Percentiles rank a stretch among this genome's conserved stretches.
Evolutionary conservation across 2,329 filamentous ascomycete genomes (phyloP).

Genomic region (Fusarium pininemorale): DNA sequence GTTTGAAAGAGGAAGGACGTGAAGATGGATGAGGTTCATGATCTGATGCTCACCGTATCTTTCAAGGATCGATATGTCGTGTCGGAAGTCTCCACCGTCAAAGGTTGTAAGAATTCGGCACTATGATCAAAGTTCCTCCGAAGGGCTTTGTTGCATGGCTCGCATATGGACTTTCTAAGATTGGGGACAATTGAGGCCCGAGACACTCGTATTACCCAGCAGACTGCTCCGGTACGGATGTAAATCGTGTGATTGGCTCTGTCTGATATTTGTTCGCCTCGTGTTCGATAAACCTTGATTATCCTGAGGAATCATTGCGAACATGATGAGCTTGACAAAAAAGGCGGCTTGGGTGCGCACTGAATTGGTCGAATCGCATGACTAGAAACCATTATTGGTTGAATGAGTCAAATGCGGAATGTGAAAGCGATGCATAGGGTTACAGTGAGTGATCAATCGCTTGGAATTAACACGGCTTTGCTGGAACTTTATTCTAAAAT

Average conservation of each 20-base stretch:
- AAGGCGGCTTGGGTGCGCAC: accelerated
- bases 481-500: not conserved
- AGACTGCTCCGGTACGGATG: not conserved
- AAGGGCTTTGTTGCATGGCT: accelerated
- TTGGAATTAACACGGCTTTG: not conserved
- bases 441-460: not conserved
- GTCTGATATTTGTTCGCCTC: not conserved
- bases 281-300: not conserved
- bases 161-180: no score
- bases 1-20: slow-evolving; percentile 1
- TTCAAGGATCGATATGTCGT: not conserved
- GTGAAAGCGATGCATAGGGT: not conserved
- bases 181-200: no score
- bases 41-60: slow-evolving; percentile 1
- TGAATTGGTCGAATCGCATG: accelerated
- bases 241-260: not conserved
- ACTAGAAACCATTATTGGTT: accelerated
- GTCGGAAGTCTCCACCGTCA: not conserved
- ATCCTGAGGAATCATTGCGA: accelerated
- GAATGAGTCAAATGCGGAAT: not conserved
- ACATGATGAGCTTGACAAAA: accelerated
- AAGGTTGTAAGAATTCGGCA: not conserved
- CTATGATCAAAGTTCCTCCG: not conserved
- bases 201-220: accelerated
- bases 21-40: not conserved